phyloP scores from a whole-genome alignment of 495 filamentous ascomycete genomes.

The Jackrogersella multiformis region DNA sequence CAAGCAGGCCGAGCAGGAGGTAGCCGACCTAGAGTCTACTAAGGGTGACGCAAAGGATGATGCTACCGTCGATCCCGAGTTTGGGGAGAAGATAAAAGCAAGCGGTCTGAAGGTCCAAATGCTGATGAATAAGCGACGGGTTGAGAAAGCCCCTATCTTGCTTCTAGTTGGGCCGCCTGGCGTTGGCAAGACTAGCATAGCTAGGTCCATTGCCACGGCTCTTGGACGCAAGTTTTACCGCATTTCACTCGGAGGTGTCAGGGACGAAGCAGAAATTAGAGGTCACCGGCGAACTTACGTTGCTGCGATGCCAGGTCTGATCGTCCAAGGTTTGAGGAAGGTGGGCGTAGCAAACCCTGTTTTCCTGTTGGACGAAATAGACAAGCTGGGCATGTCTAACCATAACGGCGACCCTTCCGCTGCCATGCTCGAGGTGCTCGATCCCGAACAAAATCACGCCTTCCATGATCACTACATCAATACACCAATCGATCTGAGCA shows the following conservation, averaged over 20 bases:
- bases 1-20: conserved; percentile 68
- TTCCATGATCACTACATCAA: conserved; percentile 98
- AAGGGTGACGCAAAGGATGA: conserved; percentile 44
- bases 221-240: conserved; percentile 96
- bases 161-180: conserved; percentile 94
- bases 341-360: conserved; percentile 96
- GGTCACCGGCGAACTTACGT: conserved; percentile 98
- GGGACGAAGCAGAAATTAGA: conserved; percentile 96
- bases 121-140: conserved; percentile 76
- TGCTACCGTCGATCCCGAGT: conserved; percentile 41
- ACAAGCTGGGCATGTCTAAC: conserved; percentile 93
- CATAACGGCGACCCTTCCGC: conserved; percentile 97
- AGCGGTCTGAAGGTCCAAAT: conserved; percentile 70
- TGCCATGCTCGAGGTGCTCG: conserved; percentile 98
- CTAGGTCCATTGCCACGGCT: conserved; percentile 90
- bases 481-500: conserved; percentile 94
- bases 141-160: conserved; percentile 95
- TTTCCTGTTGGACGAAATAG: conserved; percentile 96
- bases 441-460: conserved; percentile 95
- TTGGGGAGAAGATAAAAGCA: conserved; percentile 57
- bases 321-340: conserved; percentile 95
- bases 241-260: conserved; percentile 94
- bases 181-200: conserved; percentile 94
- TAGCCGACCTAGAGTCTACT: conserved; percentile 55
- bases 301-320: conserved; percentile 95